Evolutionary conservation across 2,329 filamentous ascomycete genomes (phyloP), one percentile per base, ranked within the genome.

Genomic region (Colletotrichum destructivum): DNA sequence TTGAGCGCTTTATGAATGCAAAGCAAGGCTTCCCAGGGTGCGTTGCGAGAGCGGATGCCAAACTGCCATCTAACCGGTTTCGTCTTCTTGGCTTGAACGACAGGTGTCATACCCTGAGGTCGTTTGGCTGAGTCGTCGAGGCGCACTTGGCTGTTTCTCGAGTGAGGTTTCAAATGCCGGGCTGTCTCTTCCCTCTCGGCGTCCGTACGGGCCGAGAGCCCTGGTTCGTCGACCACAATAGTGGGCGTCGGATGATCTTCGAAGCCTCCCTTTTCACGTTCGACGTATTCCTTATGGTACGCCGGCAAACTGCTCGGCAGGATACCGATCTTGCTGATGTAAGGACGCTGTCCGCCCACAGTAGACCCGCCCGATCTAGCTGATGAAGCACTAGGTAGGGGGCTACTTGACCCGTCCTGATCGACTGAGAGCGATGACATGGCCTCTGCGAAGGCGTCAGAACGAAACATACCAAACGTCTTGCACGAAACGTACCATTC

Each of bases 1-100:
- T 91, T 88, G 54, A 99, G 85, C 0, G 96, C 95, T 80, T 96
- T 95, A 86, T 98, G 98, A 67, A 99, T 96, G 78, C 96, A 98
- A 35, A 97, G 86, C 81, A 99, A 93, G 0, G 96, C 96, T 81
- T 99, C 96, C 77, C 95, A 94, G 0, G 96, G 96, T 67, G 94
- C 93, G 78, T 98, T 99, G 60, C 96, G 91, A 56, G 94, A 98
- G 47, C 96, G 90, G 73, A 99, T 99, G 68, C 96, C 96, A 79
- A 99, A 99, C 80, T 99, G 96, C 96, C 96, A 99, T 75, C 96
- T 94, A 18, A 95, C 94, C 1, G 93, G 93, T 78, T 94, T 95
- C 6, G 87, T 83, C 81, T 94, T 95, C 84, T 93, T 94, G 4
- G 86, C 81, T 35, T 59, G 60, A 62, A 86, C 83, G 59, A 91